A percentile compares a stretch with the other conserved stretches of the same genome.
Conservation (phyloP, 1,284 basidiomycete genomes). For the Boletus sp. region DNA sequence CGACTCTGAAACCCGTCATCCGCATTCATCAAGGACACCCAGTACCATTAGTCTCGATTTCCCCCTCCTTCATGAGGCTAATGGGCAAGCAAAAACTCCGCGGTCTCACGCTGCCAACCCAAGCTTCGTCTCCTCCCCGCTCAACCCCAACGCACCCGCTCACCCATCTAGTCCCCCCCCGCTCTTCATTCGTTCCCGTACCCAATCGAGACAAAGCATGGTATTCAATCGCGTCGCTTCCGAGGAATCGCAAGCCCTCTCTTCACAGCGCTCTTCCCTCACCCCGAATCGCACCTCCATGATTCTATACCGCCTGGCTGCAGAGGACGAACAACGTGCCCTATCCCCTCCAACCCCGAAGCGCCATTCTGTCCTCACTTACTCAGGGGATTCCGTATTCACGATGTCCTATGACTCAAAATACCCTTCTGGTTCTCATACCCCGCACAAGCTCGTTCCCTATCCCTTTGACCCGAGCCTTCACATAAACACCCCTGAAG, state of each 20-base stretch:
- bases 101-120: slow-evolving; percentile 34
- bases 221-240: slow-evolving; percentile 44
- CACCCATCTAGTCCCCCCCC: slow-evolving; percentile 12
- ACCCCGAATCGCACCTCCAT: slow-evolving; percentile 50
- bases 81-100: slow-evolving; percentile 16
- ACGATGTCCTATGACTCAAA: slow-evolving; percentile 61
- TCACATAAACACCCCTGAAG: slow-evolving; percentile 63
- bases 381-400: slow-evolving; percentile 50
- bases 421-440: slow-evolving; percentile 50
- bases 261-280: slow-evolving; percentile 14
- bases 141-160: slow-evolving; percentile 42
- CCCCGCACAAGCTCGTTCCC: slow-evolving; percentile 51
- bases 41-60: slow-evolving; percentile 20
- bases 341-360: slow-evolving; percentile 25
- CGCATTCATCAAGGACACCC: slow-evolving; percentile 20
- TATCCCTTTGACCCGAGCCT: slow-evolving; percentile 65
- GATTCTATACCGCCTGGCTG: slow-evolving; percentile 64
- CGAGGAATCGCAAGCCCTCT: slow-evolving; percentile 46
- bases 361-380: slow-evolving; percentile 43
- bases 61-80: slow-evolving; percentile 17
- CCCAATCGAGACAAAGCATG: slow-evolving; percentile 35
- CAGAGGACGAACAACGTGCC: slow-evolving; percentile 36
- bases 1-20: slow-evolving; percentile 9
- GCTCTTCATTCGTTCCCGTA: slow-evolving; percentile 30
- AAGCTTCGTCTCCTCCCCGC: slow-evolving; percentile 46